These are phyloP conservation scores for Megacollybia marginata DNA, from an alignment of 768 basidiomycete species.

Conservation along the genomic window DNA sequence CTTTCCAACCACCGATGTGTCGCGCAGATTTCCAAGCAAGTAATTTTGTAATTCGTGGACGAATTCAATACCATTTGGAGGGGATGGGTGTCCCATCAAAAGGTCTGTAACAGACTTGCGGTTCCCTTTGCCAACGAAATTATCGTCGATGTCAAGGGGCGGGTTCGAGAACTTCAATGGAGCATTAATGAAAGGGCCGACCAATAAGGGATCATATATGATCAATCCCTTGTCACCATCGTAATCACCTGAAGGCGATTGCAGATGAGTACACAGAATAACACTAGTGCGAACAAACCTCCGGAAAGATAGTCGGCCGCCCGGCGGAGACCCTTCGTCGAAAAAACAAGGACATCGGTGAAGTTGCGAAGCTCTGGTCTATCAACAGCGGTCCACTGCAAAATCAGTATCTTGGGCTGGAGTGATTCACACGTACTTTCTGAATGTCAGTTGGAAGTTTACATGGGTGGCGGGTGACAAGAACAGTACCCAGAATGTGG, in stretches of 20 bases:
- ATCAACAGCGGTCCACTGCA: slow-evolving; percentile 35
- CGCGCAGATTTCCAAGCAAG: slow-evolving; percentile 27
- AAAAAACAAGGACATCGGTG: slow-evolving; percentile 31
- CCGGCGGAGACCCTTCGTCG: slow-evolving; percentile 23
- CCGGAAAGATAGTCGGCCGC: slow-evolving; percentile 38
- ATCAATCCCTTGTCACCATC: slow-evolving; percentile 34
- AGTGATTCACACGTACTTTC: slow-evolving; percentile 22
- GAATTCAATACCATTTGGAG: slow-evolving; percentile 12
- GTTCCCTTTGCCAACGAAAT: slow-evolving; percentile 4
- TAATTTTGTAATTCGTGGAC: slow-evolving; percentile 27
- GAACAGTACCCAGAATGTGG: slow-evolving; percentile 29
- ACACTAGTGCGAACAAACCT: slow-evolving; percentile 14
- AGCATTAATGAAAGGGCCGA: slow-evolving; percentile 28
- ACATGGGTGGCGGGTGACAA: slow-evolving; percentile 41
- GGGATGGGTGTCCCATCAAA: neutral
- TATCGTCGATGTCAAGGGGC: slow-evolving; percentile 17
- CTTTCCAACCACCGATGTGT: slow-evolving; percentile 26
- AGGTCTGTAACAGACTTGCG: neutral
- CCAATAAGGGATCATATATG: slow-evolving; percentile 33
- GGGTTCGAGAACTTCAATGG: slow-evolving; percentile 23
- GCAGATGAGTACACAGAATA: neutral
- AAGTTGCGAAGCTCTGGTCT: slow-evolving; percentile 27
- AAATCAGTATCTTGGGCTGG: neutral
- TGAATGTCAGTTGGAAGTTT: slow-evolving; percentile 40
- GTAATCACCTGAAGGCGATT: slow-evolving; percentile 26